phyloP scores from a whole-genome alignment of 108 stramenopile species.

The Schizochytrium sp. region DNA sequence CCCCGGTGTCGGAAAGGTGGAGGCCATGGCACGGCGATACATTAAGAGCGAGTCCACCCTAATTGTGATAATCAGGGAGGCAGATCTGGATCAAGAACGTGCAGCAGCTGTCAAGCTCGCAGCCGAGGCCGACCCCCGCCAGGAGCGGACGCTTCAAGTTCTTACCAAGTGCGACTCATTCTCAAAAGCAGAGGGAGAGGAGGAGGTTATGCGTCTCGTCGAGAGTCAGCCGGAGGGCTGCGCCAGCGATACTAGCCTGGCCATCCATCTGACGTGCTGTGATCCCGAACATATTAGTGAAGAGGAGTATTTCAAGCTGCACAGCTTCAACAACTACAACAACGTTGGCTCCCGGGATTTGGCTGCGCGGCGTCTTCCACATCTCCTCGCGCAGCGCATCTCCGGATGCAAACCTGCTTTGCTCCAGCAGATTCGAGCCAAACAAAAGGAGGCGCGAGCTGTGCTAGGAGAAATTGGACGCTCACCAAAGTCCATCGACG shows the following conservation, averaged over 20 bases:
- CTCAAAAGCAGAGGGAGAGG: not conserved
- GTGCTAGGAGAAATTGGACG: not conserved
- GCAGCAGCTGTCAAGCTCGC: conserved; percentile 6
- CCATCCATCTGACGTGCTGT: conserved; percentile 1
- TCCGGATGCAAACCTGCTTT: not conserved
- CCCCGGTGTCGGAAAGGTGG: not conserved
- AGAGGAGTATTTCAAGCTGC: not conserved
- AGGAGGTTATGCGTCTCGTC: not conserved
- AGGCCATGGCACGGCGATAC: not conserved
- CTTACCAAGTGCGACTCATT: not conserved
- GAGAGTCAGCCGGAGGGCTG: not conserved
- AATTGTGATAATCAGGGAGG: not conserved
- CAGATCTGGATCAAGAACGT: not conserved
- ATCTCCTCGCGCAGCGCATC: not conserved
- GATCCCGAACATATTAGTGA: not conserved
- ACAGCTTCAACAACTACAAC: not conserved
- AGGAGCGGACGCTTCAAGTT: not conserved
- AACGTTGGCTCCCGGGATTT: not conserved
- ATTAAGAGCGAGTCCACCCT: not conserved
- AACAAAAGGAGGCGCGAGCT: not conserved
- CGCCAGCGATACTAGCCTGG: not conserved
- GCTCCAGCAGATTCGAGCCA: not conserved
- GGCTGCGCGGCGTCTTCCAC: not conserved
- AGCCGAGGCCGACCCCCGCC: not conserved
- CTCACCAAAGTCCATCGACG: too few species aligned